Evolutionary conservation across 163 green algal species (phyloP).

Genomic region (Trebouxiophyceae sp.): DNA sequence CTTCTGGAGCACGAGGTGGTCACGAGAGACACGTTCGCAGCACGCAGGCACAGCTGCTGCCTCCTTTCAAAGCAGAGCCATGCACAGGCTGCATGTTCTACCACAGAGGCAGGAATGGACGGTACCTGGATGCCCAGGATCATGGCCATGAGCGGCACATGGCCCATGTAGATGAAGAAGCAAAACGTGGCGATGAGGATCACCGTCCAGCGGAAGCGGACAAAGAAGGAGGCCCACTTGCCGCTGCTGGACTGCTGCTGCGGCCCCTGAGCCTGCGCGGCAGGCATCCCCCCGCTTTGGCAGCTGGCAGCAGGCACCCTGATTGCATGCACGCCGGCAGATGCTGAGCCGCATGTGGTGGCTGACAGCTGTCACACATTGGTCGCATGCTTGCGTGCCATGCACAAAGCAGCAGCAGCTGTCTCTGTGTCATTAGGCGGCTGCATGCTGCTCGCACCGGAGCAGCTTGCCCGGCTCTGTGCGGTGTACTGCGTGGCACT

Average conservation of each 20-base stretch:
- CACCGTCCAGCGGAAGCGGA: slow-evolving; percentile 64
- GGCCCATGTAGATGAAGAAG: slow-evolving; percentile 65
- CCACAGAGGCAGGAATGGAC: not conserved
- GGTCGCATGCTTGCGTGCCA: too few relatives aligned
- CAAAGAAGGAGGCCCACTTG: slow-evolving; percentile 48
- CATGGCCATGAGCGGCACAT: slow-evolving; percentile 80
- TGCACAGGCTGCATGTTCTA: not conserved
- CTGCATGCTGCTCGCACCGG: too few relatives aligned
- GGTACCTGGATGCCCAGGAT: slow-evolving; percentile 50
- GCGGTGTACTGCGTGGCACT: too few relatives aligned
- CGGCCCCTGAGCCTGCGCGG: not conserved
- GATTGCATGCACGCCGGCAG: not conserved
- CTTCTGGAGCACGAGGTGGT: not conserved
- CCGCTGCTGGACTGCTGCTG: not conserved
- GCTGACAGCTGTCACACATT: too few relatives aligned
- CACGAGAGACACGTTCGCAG: too few relatives aligned
- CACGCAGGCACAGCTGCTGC: too few relatives aligned
- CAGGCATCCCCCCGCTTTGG: not conserved
- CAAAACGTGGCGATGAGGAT: slow-evolving; percentile 70
- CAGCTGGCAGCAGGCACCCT: not conserved
- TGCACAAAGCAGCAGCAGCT: too few relatives aligned
- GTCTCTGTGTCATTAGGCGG: too few relatives aligned
- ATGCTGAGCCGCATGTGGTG: too few relatives aligned
- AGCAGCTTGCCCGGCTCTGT: too few relatives aligned
- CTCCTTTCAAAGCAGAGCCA: not conserved